These are phyloP conservation scores for Malus orientalis DNA, from an alignment of 306 rosid species.

Conservation along the genomic window DNA sequence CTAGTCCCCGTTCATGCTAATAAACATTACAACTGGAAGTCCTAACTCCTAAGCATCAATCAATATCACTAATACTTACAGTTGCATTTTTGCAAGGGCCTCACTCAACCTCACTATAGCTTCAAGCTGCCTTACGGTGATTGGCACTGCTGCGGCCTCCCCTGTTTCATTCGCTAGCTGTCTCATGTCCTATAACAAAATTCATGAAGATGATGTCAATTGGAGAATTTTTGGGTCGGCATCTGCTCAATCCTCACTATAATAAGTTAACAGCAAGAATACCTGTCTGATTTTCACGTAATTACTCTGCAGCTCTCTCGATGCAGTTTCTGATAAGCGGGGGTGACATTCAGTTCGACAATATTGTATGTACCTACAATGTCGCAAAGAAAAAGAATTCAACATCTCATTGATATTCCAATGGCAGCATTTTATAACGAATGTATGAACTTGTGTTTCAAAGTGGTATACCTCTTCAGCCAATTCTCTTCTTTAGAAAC, in stretches of 20 bases:
- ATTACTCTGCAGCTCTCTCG: slow-evolving; percentile 55
- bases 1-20: not conserved
- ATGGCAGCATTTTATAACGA: slow-evolving; percentile 7
- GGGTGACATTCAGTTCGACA: slow-evolving; percentile 78
- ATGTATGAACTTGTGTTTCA: not conserved
- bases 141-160: slow-evolving; percentile 84
- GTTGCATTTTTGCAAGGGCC: slow-evolving; percentile 92
- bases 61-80: slow-evolving; percentile 44
- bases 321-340: slow-evolving; percentile 77
- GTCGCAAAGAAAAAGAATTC: slow-evolving; percentile 15
- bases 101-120: slow-evolving; percentile 92
- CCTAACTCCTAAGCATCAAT: not conserved
- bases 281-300: slow-evolving; percentile 99
- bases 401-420: slow-evolving; percentile 11
- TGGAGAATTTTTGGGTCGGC: not conserved
- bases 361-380: slow-evolving; percentile 75
- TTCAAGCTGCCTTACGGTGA: slow-evolving; percentile 96
- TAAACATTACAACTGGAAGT: not conserved
- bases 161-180: slow-evolving; percentile 94
- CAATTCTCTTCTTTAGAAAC: slow-evolving; percentile 74
- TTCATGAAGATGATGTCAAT: not conserved
- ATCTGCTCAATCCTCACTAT: not conserved
- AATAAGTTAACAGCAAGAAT: slow-evolving; percentile 11
- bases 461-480: slow-evolving; percentile 68
- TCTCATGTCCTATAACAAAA: slow-evolving; percentile 76